phyloP scores from a whole-genome alignment of 306 rosid species.

The Fragaria vesca region DNA sequence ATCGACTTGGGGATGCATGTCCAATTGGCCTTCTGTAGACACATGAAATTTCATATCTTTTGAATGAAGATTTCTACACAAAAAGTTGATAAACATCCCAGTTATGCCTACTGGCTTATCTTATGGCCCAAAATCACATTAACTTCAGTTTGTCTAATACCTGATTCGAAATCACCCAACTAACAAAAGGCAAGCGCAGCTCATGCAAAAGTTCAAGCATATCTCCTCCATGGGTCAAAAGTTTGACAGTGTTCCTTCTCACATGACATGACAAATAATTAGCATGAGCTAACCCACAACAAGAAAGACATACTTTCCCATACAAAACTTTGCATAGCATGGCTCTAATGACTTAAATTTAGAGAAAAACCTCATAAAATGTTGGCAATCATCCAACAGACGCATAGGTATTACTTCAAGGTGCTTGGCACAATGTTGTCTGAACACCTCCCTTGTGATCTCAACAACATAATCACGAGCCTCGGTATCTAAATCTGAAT shows the following conservation, averaged over 20 bases:
- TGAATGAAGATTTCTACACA: conserved; percentile 77
- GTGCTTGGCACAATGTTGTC: conserved; percentile 83
- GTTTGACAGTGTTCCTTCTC: conserved; percentile 85
- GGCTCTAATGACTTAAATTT: conserved; percentile 21
- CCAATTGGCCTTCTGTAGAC: conserved; percentile 93
- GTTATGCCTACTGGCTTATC: conserved; percentile 2
- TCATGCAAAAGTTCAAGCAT: conserved; percentile 92
- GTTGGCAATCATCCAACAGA: conserved; percentile 70
- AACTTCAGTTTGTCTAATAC: conserved; percentile 32
- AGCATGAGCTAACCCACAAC: conserved; percentile 26
- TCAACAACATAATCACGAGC: conserved; percentile 83
- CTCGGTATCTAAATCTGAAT: conserved; percentile 67
- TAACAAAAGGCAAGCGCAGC: conserved; percentile 80
- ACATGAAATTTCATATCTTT: conserved; percentile 74
- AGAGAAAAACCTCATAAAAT: conserved; percentile 65
- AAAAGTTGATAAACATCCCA: background rate
- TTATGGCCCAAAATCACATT: background rate
- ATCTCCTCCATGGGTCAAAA: conserved; percentile 90
- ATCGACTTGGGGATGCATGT: conserved; percentile 87
- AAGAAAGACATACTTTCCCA: background rate
- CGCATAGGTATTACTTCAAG: conserved; percentile 68
- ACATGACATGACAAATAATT: conserved; percentile 27
- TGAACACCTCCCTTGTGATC: conserved; percentile 62
- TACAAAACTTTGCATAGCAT: conserved; percentile 13
- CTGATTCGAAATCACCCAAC: conserved; percentile 78